Base-by-base conservation (phyloP, 2,329 filamentous ascomycete genomes). In the Grosmannia penicillata region DNA sequence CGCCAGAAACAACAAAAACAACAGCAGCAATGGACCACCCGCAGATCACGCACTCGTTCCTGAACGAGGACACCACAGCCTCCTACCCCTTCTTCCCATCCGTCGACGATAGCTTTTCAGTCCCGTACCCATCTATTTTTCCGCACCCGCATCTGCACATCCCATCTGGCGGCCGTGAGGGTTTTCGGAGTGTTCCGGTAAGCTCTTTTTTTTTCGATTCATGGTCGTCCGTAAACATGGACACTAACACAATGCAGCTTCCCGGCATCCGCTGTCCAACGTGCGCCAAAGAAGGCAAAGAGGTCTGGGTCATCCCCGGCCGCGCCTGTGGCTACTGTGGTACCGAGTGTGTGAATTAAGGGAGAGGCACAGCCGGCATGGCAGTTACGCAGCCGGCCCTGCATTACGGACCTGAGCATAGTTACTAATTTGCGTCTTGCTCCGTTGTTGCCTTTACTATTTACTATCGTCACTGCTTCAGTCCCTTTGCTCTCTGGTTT, bases 231-330 rank as follows among this genome's bases (percentile, higher is more conserved):
- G n/a, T 31, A 13, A 8, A 14, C 6, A 14, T 4, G 29, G 14
- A 22, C 14, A 17, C 26, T 29, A 23, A 30, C n/a, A 27, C n/a
- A 19, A 23, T 36, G 18, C 37, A 49, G 47, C 42, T 49, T n/a
- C 47, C 47, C 8, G 47, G 46, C 9, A 41, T 49, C 13, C 47
- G 47, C 22, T 49, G 47, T 27, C 47, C 47, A 28, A 49, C 36
- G 14, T 49, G 47, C 17, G 45, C 45, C 37, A 42, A 48, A 40
- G 40, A 47, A 1, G 47, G 47, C 37, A 45, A 44, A 26, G 47
- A 49, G 36, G 47, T 49, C 30, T 49, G 47, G 47, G 47, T 49
- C 23, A 49, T 49, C 25, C 47, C 43, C 17, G 47, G 47, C 37
- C 46, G 47, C 13, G 47, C 47, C 24, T 49, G 47, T 33, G 47